These are phyloP conservation scores for Metschnikowia kunwiensis DNA, from an alignment of 805 yeast genomes.

Conservation along the genomic window DNA sequence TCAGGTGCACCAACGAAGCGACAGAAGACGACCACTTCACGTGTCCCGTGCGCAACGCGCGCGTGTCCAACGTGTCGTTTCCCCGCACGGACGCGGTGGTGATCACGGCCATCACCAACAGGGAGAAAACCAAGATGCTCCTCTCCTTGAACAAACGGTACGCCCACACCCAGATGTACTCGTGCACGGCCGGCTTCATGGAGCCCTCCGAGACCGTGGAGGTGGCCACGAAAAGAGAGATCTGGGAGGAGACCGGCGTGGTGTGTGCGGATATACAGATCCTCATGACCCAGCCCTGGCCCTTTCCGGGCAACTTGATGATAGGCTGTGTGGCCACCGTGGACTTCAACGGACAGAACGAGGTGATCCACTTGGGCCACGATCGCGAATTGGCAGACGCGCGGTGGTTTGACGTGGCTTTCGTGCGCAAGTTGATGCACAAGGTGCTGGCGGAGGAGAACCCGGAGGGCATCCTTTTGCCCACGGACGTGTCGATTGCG, in stretches of 20 bases:
- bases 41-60: constrained; percentile 38
- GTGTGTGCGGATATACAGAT: constrained; percentile 55
- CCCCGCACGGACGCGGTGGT: constrained; percentile 92
- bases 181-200: constrained; percentile 92
- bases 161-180: constrained; percentile 55
- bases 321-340: constrained; percentile 84
- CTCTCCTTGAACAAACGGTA: constrained; percentile 69
- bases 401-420: constrained; percentile 68
- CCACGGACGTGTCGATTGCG: constrained; percentile 45
- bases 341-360: constrained; percentile 64
- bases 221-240: constrained; percentile 81
- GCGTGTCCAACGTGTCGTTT: constrained; percentile 74
- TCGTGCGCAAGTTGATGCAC: constrained; percentile 43
- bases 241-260: constrained; percentile 95
- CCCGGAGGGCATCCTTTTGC: constrained; percentile 40
- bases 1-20: constrained; percentile 19
- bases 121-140: constrained; percentile 57
- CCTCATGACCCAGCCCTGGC: constrained; percentile 91
- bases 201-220: constrained; percentile 94
- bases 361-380: constrained; percentile 65
- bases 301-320: constrained; percentile 92
- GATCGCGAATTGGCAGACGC: constrained; percentile 88
- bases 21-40: constrained; percentile 15
- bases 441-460: constrained; percentile 23
- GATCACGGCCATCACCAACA: constrained; percentile 72